phyloP scores from a whole-genome alignment of 1,284 basidiomycete genomes.

The Pseudozyma flocculosa region DNA sequence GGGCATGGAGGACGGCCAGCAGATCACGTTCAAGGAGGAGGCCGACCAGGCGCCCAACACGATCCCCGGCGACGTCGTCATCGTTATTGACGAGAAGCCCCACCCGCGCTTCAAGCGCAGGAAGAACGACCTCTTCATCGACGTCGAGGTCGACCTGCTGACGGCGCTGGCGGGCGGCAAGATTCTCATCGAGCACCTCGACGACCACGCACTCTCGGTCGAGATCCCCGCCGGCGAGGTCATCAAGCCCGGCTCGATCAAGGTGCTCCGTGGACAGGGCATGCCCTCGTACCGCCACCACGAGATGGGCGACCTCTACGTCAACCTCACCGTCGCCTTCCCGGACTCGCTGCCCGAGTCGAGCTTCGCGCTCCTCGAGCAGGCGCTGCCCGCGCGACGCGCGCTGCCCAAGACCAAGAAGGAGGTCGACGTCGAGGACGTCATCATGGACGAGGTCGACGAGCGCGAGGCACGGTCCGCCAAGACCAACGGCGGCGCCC shows the following conservation, averaged over 20 bases:
- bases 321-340: slow-evolving; percentile 86
- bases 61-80: slow-evolving; percentile 92
- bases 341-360: slow-evolving; percentile 76
- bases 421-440: slow-evolving; percentile 75
- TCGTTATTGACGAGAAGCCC: slow-evolving; percentile 93
- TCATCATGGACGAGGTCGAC: slow-evolving; percentile 78
- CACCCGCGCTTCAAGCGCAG: slow-evolving; percentile 89
- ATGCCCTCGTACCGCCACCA: slow-evolving; percentile 99
- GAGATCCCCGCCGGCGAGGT: slow-evolving; percentile 81
- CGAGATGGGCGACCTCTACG: slow-evolving; percentile 89
- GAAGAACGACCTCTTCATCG: slow-evolving; percentile 85
- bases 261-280: slow-evolving; percentile 89
- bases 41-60: slow-evolving; percentile 91
- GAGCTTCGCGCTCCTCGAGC: slow-evolving; percentile 75
- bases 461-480: slow-evolving; percentile 68
- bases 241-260: slow-evolving; percentile 86
- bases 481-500: slow-evolving; percentile 56
- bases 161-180: slow-evolving; percentile 91
- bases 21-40: slow-evolving; percentile 90
- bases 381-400: slow-evolving; percentile 78
- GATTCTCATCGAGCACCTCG: slow-evolving; percentile 87
- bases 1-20: slow-evolving; percentile 98
- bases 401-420: slow-evolving; percentile 71
- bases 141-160: slow-evolving; percentile 87
- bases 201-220: slow-evolving; percentile 84